Evolutionary conservation across 2,329 filamentous ascomycete genomes (phyloP).

Genomic region (Fusarium praegraminearum): DNA sequence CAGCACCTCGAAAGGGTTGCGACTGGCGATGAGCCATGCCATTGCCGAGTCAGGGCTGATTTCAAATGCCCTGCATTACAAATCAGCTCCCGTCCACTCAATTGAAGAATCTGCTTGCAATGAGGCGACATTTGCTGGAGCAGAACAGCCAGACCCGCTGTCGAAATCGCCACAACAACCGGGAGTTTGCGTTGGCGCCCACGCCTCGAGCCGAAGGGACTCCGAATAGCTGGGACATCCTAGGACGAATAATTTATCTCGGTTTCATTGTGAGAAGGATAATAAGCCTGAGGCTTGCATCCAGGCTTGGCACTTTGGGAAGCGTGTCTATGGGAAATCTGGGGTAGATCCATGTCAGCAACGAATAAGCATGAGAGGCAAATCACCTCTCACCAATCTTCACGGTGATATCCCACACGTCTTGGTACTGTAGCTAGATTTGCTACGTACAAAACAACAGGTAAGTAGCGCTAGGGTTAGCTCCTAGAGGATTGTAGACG

Average conservation of each 20-base stretch:
- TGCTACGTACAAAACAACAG: too few relatives aligned
- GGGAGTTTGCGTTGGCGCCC: conserved; percentile 27
- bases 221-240: conserved; percentile 10
- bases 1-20: background rate
- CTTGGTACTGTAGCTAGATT: conserved; percentile 9
- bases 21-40: background rate
- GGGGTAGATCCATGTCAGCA: conserved; percentile 26
- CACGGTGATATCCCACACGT: background rate
- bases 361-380: conserved; percentile 20
- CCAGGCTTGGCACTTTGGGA: background rate
- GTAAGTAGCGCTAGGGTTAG: conserved; percentile 19
- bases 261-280: conserved; percentile 21
- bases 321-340: conserved; percentile 17
- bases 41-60: background rate
- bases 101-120: conserved; percentile 8
- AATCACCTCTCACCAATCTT: conserved; percentile 2
- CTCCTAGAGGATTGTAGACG: conserved; percentile 13
- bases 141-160: conserved; percentile 1
- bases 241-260: conserved; percentile 2
- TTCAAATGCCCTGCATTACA: conserved; percentile 31
- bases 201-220: background rate
- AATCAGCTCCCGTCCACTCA: conserved; percentile 19
- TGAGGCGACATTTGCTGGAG: conserved; percentile 8
- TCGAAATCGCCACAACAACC: conserved; percentile 32
- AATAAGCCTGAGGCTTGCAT: conserved; percentile 25